These are phyloP conservation scores for Xylaria sp. DNA, from an alignment of 495 filamentous ascomycete species.

Conservation along the genomic window DNA sequence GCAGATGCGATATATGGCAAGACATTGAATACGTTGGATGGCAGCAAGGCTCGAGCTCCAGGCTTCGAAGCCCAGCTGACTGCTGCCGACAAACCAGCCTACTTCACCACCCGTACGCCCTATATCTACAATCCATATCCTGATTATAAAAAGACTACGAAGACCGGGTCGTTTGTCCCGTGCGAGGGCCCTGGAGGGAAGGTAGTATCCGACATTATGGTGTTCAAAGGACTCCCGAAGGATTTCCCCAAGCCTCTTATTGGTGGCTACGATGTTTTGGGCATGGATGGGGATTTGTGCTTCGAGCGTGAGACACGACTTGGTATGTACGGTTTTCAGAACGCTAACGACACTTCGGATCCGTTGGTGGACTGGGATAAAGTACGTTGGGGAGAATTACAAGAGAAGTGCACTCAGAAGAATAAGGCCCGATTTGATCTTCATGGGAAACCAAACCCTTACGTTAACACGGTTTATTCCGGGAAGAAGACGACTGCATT, in stretches of 20 bases:
- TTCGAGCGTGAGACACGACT: conserved; percentile 89
- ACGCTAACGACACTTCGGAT: conserved; percentile 43
- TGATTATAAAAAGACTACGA: conserved; percentile 49
- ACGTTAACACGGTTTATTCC: conserved; percentile 38
- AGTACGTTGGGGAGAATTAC: conserved; percentile 74
- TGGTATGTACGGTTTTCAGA: conserved; percentile 78
- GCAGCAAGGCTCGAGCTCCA: conserved; percentile 36
- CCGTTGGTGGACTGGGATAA: conserved; percentile 66
- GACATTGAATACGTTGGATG: conserved; percentile 51
- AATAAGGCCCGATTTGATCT: conserved; percentile 68
- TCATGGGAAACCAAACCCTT: conserved; percentile 41
- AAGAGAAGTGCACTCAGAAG: conserved; percentile 64
- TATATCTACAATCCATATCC: conserved; percentile 59
- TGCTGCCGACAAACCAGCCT: conserved; percentile 28
- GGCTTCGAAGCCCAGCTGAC: conserved; percentile 38
- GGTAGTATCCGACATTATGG: conserved; percentile 45
- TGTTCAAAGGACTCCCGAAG: conserved; percentile 66
- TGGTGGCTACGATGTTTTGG: conserved; percentile 76
- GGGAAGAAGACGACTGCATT: conserved; percentile 30
- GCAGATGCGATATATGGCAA: conserved; percentile 55
- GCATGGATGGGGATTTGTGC: conserved; percentile 81
- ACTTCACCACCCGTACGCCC: conserved; percentile 42
- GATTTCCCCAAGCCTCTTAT: conserved; percentile 79
- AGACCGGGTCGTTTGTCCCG: conserved; percentile 37
- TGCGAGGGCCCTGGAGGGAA: conserved; percentile 47